These are phyloP conservation scores for Cordyceps cateniannulata DNA, from an alignment of 2,329 filamentous ascomycete species.

Conservation along the genomic window DNA sequence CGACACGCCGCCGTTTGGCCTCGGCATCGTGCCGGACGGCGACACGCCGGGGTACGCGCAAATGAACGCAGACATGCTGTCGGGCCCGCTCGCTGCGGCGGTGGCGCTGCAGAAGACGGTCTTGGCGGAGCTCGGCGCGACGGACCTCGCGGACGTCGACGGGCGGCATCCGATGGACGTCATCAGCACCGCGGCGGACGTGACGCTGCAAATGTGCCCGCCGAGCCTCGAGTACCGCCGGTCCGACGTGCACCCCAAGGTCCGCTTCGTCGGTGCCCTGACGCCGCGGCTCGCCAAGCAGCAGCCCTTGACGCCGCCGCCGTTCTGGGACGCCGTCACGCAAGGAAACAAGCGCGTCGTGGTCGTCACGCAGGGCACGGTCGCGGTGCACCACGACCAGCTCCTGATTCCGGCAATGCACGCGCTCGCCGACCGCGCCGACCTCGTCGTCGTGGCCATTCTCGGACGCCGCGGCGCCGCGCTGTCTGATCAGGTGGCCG, in stretches of 20 bases:
- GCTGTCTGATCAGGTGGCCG: constrained; percentile 19
- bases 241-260: constrained; percentile 28
- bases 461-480: constrained; percentile 22
- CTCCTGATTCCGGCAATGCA: constrained; percentile 39
- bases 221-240: constrained; percentile 33
- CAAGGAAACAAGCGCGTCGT: constrained; percentile 33
- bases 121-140: not conserved
- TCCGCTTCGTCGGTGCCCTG: constrained; percentile 38
- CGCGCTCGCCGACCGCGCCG: constrained; percentile 33
- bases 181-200: constrained; percentile 25
- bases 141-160: constrained; percentile 22
- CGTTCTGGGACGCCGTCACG: constrained; percentile 40
- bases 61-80: constrained; percentile 10
- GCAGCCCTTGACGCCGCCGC: constrained; percentile 28
- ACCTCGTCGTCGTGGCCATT: constrained; percentile 29
- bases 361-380: constrained; percentile 42
- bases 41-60: constrained; percentile 29
- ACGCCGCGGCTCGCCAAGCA: constrained; percentile 25
- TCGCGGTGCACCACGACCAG: constrained; percentile 31
- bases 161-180: constrained; percentile 21
- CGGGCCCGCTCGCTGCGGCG: not conserved
- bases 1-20: constrained; percentile 32
- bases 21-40: constrained; percentile 31
- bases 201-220: constrained; percentile 31
- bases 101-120: not conserved